Base-by-base conservation (phyloP, 2,329 filamentous ascomycete genomes). In the Beauveria rudraprayagi region DNA sequence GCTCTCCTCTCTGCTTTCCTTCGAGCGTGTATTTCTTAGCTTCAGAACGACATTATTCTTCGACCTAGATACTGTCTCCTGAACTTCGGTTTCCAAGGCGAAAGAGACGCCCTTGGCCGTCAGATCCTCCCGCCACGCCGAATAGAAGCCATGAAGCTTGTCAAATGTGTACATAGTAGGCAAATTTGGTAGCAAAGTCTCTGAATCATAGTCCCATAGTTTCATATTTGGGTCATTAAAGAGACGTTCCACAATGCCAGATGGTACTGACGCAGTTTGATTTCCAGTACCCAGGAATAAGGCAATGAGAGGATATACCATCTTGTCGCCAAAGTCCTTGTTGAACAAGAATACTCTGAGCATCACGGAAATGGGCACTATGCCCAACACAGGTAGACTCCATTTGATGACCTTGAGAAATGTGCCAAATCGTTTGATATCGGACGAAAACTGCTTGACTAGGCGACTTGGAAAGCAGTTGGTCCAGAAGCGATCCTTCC, bases 281-380 rank as follows among this genome's bases (percentile, higher is more conserved):
- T 91, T 91, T 1, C 88, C 87, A 0, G 88, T 91, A 0, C 88
- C 88, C 0, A 91, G 76, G 68, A 92, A 91, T 1, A 91, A 75
- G 0, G 88, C 88, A 37, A 90, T 82, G 70, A 91, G 82, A 1
- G 88, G 88, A 61, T 89, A 78, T 0, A 88, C 84, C 72, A 91
- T 86, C 41, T 84, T 85, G 67, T 91, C 86, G 17, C 82, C 82
- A 68, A 91, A 92, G 60, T 89, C 86, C 10, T 82, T 78, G 61
- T 79, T 86, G 72, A 91, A 91, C 61, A 83, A 75, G 71, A 89
- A 90, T 56, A 90, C 71, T 61, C 82, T 83, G 66, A 91, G 77
- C 70, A 91, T 80, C 40, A 84, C 72, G 62, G 83, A 85, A 67
- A 91, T 84, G 0, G 84, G 85, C 1, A 88, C 68, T 3, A 88